Evolutionary conservation across 2,329 filamentous ascomycete genomes (phyloP), one percentile per base, ranked within the genome.

Genomic region (Geosmithia morbida): DNA sequence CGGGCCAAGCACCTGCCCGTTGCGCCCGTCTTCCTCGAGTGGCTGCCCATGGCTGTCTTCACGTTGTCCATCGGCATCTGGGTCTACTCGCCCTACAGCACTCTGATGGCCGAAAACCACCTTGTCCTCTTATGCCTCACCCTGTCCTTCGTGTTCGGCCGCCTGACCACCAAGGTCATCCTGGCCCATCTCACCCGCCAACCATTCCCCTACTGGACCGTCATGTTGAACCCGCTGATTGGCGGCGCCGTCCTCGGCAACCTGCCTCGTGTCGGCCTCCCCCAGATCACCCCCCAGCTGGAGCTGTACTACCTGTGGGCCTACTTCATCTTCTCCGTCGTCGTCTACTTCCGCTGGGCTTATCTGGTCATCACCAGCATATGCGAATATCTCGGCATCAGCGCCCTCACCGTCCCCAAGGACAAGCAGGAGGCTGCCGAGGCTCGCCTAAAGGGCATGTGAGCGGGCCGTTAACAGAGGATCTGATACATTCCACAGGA

Each of bases 151-250:
- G 92, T 96, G 50, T 97, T 98, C 63, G 92, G 92, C 37, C 84
- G 92, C 55, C 88, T 98, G 83, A 97, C 92, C 0, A 98, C 92
- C 40, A 98, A 97, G 71, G 97, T 97, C 65, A 98, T 98, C 60
- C 80, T 98, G 17, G 90, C 92, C 2, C 92, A 98, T 64, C 72
- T 98, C 46, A 92, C 92, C 2, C 80, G 80, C 52, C 92, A 97
- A 63, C 86, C 90, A 3, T 98, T 97, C 66, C 92, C 92, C 1
- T 94, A 86, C 74, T 97, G 89, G 88, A 97, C 92, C 11, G 76
- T 92, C 45, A 85, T 97, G 76, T 74, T 97, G 39, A 79, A 77
- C 33, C 92, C 92, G 7, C 79, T 98, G 40, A 75, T 96, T 44
- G 85, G 85, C 46, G 92, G 92, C 47, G 89, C 88, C 7, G 58